phyloP scores from a whole-genome alignment of 805 yeast genomes.

The Yarrowia phangngaensis region DNA sequence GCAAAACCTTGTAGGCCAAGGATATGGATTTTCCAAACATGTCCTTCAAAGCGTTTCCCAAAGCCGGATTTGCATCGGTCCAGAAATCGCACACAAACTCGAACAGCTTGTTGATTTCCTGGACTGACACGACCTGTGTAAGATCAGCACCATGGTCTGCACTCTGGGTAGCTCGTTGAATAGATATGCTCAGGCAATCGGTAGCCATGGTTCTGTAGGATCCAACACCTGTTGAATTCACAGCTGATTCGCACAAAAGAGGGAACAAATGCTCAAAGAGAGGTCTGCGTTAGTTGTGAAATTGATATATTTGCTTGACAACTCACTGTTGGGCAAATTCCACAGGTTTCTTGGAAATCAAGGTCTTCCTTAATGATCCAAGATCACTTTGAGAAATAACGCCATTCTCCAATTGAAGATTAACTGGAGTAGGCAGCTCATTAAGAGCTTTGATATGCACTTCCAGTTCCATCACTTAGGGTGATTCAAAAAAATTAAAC shows the following conservation, averaged over 20 bases:
- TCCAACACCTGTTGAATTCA: slow-evolving; percentile 40
- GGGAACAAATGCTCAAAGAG: slow-evolving; percentile 11
- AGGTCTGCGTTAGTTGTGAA: slow-evolving; percentile 7
- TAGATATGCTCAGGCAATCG: slow-evolving; percentile 65
- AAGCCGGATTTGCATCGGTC: slow-evolving; percentile 66
- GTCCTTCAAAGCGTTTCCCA: slow-evolving; percentile 64
- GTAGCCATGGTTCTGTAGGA: slow-evolving; percentile 45
- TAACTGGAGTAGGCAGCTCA: slow-evolving; percentile 8
- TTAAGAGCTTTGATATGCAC: slow-evolving; percentile 1
- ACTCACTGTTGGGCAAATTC: slow-evolving; percentile 7
- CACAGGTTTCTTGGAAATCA: slow-evolving; percentile 9
- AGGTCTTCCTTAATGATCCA: not conserved
- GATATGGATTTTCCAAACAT: slow-evolving; percentile 53
- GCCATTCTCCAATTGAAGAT: slow-evolving; percentile 6
- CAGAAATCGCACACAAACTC: slow-evolving; percentile 60
- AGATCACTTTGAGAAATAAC: slow-evolving; percentile 5
- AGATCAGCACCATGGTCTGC: slow-evolving; percentile 21
- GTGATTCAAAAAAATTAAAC: too few species aligned
- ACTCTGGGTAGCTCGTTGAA: slow-evolving; percentile 52
- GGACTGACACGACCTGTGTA: slow-evolving; percentile 27
- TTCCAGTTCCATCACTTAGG: too few species aligned
- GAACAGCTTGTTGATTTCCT: slow-evolving; percentile 34
- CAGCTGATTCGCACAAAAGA: slow-evolving; percentile 39
- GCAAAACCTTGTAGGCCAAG: slow-evolving; percentile 39
- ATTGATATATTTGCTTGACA: not conserved